phyloP scores from a whole-genome alignment of 2,329 filamentous ascomycete species.

The Arthroderma uncinatum region DNA sequence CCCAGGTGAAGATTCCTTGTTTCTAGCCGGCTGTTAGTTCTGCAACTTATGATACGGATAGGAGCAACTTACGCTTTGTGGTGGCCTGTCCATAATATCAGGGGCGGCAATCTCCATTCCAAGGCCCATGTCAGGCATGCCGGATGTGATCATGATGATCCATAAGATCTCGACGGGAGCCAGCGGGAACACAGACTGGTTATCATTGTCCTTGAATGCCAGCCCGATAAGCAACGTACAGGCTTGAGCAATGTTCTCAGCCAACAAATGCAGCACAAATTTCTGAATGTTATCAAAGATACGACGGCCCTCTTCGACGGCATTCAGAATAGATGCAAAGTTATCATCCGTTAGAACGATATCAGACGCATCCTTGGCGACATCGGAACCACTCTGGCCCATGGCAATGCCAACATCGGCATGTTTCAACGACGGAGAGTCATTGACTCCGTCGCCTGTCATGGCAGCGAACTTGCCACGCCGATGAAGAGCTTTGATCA shows the following conservation, averaged over 20 bases:
- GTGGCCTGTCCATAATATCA: conserved; percentile 70
- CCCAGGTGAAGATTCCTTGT: conserved; percentile 62
- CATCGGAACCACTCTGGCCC: conserved; percentile 69
- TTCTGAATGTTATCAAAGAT: conserved; percentile 89
- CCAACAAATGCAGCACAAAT: conserved; percentile 68
- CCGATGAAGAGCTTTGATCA: conserved; percentile 55
- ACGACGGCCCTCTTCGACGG: conserved; percentile 70
- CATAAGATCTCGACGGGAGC: conserved; percentile 79
- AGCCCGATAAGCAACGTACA: conserved; percentile 71
- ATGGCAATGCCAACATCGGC: conserved; percentile 84
- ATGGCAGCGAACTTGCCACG: conserved; percentile 68
- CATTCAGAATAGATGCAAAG: conserved; percentile 75
- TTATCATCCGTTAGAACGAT: conserved; percentile 20
- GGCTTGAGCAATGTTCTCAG: conserved; percentile 75
- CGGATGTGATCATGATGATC: conserved; percentile 90
- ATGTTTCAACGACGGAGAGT: conserved; percentile 67
- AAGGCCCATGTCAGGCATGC: conserved; percentile 77
- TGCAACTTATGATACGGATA: neutral
- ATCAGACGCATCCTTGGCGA: conserved; percentile 63
- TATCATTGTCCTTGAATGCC: conserved; percentile 60
- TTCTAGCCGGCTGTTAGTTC: conserved; percentile 24
- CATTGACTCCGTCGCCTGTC: conserved; percentile 84
- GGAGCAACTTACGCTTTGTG: conserved; percentile 44
- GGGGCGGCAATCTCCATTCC: conserved; percentile 64
- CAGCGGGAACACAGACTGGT: conserved; percentile 73